Conservation (phyloP, 345 rosid species). For the Mangifera indica region DNA sequence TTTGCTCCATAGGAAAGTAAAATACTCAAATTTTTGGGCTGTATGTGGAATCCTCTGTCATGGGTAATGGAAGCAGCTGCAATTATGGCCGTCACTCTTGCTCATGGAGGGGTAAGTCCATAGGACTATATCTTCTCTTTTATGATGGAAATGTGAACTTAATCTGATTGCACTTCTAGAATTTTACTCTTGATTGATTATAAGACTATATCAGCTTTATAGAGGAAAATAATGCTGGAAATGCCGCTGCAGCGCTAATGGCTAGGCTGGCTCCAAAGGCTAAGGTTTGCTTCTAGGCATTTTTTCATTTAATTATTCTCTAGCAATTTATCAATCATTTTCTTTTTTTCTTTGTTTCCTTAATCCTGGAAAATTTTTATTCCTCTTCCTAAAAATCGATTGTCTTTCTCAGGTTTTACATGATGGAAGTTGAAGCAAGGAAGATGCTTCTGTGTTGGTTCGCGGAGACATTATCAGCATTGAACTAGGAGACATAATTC, state of each 20-base stretch:
- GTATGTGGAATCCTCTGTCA: constrained; percentile 67
- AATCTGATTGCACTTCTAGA: background rate
- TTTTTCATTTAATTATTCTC: background rate
- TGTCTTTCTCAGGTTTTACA: constrained; percentile 38
- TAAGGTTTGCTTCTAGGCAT: constrained; percentile 27
- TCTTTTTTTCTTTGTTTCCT: background rate
- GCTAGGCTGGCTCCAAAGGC: constrained; percentile 60
- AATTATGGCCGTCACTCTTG: constrained; percentile 51
- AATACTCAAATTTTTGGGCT: constrained; percentile 55
- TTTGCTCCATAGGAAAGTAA: constrained; percentile 44
- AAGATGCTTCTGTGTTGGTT: constrained; percentile 50
- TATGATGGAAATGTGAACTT: background rate
- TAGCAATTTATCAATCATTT: background rate
- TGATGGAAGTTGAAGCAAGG: constrained; percentile 52
- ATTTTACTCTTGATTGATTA: background rate
- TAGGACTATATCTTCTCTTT: background rate
- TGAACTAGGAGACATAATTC: constrained; percentile 58
- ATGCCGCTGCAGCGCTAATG: constrained; percentile 61
- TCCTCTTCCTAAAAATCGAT: background rate
- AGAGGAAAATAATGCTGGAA: constrained; percentile 63
- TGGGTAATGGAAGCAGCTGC: constrained; percentile 71
- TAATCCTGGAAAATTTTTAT: background rate
- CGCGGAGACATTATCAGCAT: constrained; percentile 59
- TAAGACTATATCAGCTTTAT: constrained; percentile 58
- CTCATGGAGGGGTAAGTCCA: constrained; percentile 49